Base-by-base conservation (phyloP, 345 rosid genomes). In the Salix purpurea region DNA sequence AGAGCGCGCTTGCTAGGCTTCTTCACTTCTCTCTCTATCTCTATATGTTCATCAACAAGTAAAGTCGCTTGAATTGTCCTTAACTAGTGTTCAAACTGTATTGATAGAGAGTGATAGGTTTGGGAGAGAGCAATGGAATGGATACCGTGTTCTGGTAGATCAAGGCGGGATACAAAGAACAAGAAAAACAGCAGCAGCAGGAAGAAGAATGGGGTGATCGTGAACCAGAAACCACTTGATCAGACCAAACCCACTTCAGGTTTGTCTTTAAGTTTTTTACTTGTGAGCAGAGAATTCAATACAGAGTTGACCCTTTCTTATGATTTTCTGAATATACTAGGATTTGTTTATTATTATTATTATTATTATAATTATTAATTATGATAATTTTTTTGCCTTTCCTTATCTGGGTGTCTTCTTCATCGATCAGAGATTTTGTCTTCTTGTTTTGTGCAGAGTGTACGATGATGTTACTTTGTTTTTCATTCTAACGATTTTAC, bases 61-160 rank as follows among this genome's bases (percentile, higher is more conserved):
- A 16, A 16, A 48, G 54, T 14, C 54, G 7, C 21, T 48, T 48
- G 54, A 48, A 16, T 48, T 48, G 16, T 48, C 21, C 16, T 46
- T 48, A 48, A 6, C 19, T 48, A 48, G 19, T 48, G 54, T 1
- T 48, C 5, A 14, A 46, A 46, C 52, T 46, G 6, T 46, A 16
- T 46, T 12, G 52, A 46, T 48, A 16, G 19, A 48, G 54, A 48
- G 54, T 15, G 21, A 16, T 73, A 7, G 19, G 32, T 61, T 39
- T 23, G 15, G 48, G 37, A 30, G 42, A 7, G 24, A 66, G 70
- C 12, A n/a, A 80, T 80, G 83, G 73, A 69, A 58, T 80, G 79
- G 83, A 75, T 75, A 40, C 76, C 83, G 37, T 80, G 83, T 72
- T 75, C 83, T n/a, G 78, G 82, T 34, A 68, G 40, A 32, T 75